Evolutionary conservation across 371 early-diverging fungal genomes (phyloP), one percentile per base, ranked within the genome.

Genomic region (Neoconidiobolus thromboides): DNA sequence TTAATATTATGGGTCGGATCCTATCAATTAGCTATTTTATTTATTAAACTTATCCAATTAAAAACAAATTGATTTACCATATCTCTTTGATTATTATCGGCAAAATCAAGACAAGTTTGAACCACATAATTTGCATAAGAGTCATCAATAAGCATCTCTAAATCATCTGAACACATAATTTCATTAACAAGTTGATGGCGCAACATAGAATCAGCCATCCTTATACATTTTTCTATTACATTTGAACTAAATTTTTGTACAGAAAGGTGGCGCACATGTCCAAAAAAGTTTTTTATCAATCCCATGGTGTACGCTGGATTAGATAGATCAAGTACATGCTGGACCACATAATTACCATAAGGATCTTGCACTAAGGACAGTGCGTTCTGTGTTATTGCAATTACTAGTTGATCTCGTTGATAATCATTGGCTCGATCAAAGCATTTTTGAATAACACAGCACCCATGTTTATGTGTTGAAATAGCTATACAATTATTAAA

Each of bases 261-360:
- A 6, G 91, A 87, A 43, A 92, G 67, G 7, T 69, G 71, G 60
- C 81, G 81, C 14, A 91, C 81, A 68, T 86, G 75, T 12, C 79
- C 84, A 36, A 88, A 68, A 69, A 92, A 88, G 9, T 77, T 77
- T n/a, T 73, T 70, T 62, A 87, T 81, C 42, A 92, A 66, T 1
- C 76, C 74, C 62, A 86, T 85, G 2, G 82, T 74, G 62, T 77
- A 88, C 14, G 69, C 71, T 2, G 67, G 53, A 48, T 86, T 79
- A 3, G 77, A 74, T 46, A 91, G 75, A 60, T 96, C 96, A 47
- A 94, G 73, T 1, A 94, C 86, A 54, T 95, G 91, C 72, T 98
- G 98, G 26, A 98, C 92, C 2, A 98, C 98, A 66, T 98, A 98
- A 73, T 98, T 98, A 43, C 93, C 98, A 71, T 89, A 98, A 50